Evolutionary conservation across 2,329 filamentous ascomycete species (phyloP), one percentile per base, ranked within the genome.

Genomic region (Alternaria hordeiaustralica): DNA sequence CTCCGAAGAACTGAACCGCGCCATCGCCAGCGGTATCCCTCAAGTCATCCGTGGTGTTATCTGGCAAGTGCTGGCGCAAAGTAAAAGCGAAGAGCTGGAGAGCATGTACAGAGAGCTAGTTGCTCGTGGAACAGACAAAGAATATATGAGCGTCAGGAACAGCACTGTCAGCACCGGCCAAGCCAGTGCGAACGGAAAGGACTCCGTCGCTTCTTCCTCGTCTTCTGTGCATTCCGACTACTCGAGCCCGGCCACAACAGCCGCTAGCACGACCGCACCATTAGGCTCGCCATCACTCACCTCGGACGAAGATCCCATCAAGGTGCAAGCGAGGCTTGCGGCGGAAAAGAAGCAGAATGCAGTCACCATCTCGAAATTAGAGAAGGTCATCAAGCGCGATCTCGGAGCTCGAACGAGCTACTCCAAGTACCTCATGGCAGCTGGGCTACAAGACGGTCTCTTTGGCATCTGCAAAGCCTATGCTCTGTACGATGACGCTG

Each of bases 381-480:
- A 99, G 80, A 98, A 97, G 83, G 85, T 87, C 2, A 99, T 99
- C 75, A 92, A 91, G 71, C 90, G 94, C 65, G 96, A 99, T 78
- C 84, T 99, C 66, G 96, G 96, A 43, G 90, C 94, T 26, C 87
- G 96, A 69, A 99, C 96, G 43, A 97, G 94, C 80, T 99, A 94
- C 82, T 97, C 95, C 61, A 98, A 97, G 80, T 97, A 96, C 81
- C 92, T 96, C 65, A 91, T 94, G 66, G 92, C 94, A 33, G 92
- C 94, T 65, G 94, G 94, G 33, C 88, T 97, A 46, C 96, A 98
- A 79, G 96, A 98, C 73, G 92, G 93, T 9, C 86, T 99, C 10
- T 98, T 97, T 80, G 94, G 94, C 41, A 89, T 99, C 36, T 99
- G 96, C 84, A 99, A 98, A 81, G 94, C 96, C 2, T 99, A 99